These are phyloP conservation scores for Castanopsis chinensis DNA, from an alignment of 306 rosid genomes.

Conservation along the genomic window DNA sequence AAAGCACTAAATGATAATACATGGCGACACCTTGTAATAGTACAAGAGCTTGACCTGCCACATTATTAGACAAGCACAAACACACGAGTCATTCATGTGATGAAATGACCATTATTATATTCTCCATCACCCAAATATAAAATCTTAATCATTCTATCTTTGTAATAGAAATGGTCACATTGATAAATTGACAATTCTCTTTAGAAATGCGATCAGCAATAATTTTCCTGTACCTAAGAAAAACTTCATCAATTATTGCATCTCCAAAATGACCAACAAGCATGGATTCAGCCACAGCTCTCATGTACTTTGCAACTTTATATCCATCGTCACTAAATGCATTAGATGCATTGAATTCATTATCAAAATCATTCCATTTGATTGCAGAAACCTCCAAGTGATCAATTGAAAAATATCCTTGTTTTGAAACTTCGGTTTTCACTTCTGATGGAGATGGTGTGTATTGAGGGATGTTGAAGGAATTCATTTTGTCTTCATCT, in stretches of 20 bases:
- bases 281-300: constrained; percentile 55
- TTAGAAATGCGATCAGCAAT: constrained; percentile 31
- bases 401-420: constrained; percentile 44
- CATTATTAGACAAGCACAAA: too few relatives aligned
- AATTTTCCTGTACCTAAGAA: constrained; percentile 24
- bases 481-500: constrained; percentile 43
- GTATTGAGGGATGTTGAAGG: constrained; percentile 56
- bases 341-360: background rate
- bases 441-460: constrained; percentile 49
- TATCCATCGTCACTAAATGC: constrained; percentile 14
- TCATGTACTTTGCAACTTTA: constrained; percentile 37
- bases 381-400: constrained; percentile 25
- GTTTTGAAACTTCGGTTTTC: constrained; percentile 37
- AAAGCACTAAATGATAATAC: too few relatives aligned
- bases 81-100: too few relatives aligned
- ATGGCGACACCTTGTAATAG: too few relatives aligned
- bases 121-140: too few relatives aligned
- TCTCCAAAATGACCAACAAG: constrained; percentile 42
- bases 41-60: too few relatives aligned
- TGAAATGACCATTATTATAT: too few relatives aligned
- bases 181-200: constrained; percentile 33
- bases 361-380: constrained; percentile 34
- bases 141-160: background rate
- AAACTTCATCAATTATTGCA: constrained; percentile 42
- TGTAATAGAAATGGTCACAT: constrained; percentile 17